A percentile compares a stretch with the other conserved stretches of the same genome.
These are phyloP conservation scores for Aspergillus latus DNA, from an alignment of 2,329 filamentous ascomycete genomes.

Conservation along the genomic window DNA sequence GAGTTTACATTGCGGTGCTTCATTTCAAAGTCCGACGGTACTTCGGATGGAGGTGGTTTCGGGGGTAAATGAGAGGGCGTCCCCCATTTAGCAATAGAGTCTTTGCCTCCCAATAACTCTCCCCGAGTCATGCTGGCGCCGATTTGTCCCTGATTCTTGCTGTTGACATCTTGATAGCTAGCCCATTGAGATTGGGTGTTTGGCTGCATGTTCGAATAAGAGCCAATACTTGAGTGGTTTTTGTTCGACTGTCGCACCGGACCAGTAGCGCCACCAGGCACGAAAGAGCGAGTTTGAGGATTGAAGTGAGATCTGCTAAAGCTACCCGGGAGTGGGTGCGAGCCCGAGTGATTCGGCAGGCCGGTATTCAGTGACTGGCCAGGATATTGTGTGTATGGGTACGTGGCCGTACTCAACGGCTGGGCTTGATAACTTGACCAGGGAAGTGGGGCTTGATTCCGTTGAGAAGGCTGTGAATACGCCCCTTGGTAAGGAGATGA, in stretches of 20 bases:
- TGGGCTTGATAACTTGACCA: slow-evolving; percentile 42
- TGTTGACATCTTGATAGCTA: slow-evolving; percentile 26
- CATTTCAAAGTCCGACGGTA: slow-evolving; percentile 43
- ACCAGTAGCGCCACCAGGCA: slow-evolving; percentile 59
- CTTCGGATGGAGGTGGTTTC: slow-evolving; percentile 51
- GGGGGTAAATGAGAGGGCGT: slow-evolving; percentile 51
- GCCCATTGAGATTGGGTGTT: slow-evolving; percentile 30
- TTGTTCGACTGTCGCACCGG: slow-evolving; percentile 36
- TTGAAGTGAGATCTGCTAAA: slow-evolving; percentile 87
- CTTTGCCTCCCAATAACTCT: slow-evolving; percentile 27
- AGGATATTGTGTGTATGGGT: slow-evolving; percentile 77
- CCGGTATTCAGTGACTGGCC: slow-evolving; percentile 57
- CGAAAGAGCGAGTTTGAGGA: slow-evolving; percentile 88
- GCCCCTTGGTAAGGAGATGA: slow-evolving; percentile 33
- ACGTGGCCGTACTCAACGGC: slow-evolving; percentile 52
- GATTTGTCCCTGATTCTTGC: slow-evolving; percentile 25
- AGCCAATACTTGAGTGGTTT: slow-evolving; percentile 27
- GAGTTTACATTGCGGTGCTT: slow-evolving; percentile 33
- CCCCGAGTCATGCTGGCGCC: slow-evolving; percentile 23
- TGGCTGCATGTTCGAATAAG: slow-evolving; percentile 27
- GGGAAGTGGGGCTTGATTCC: slow-evolving; percentile 41
- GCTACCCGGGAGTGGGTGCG: slow-evolving; percentile 82
- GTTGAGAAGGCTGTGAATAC: slow-evolving; percentile 36
- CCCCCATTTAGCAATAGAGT: slow-evolving; percentile 51
- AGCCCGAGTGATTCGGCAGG: slow-evolving; percentile 69